Evolutionary conservation across 1,284 basidiomycete genomes (phyloP).

Genomic region (Lignosus rhinocerotis): DNA sequence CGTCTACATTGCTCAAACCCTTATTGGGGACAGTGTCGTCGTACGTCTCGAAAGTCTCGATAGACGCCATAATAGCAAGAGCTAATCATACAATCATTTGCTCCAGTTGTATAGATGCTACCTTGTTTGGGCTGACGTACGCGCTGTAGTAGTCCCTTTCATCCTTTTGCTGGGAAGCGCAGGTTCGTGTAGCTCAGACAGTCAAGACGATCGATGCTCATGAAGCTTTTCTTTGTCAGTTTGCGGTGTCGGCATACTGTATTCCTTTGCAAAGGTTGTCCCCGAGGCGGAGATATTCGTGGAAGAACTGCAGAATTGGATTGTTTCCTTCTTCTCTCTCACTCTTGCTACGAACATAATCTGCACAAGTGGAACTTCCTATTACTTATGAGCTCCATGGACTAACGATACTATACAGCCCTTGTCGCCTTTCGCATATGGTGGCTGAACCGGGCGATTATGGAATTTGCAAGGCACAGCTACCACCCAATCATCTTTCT

Average conservation of each 20-base stretch:
- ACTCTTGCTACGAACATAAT: constrained; percentile 39
- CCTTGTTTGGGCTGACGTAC: constrained; percentile 8
- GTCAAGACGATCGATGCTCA: no score
- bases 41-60: neutral
- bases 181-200: neutral
- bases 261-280: constrained; percentile 15
- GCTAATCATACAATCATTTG: neutral
- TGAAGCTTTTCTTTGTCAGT: neutral
- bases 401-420: constrained; percentile 18
- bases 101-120: constrained; percentile 12
- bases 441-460: constrained; percentile 31
- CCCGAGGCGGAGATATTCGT: constrained; percentile 29
- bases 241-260: constrained; percentile 16
- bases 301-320: constrained; percentile 33
- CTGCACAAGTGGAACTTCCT: constrained; percentile 33
- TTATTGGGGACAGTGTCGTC: constrained; percentile 11
- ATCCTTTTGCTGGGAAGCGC: constrained; percentile 11
- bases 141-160: constrained; percentile 3
- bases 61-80: neutral
- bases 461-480: constrained; percentile 19
- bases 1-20: constrained; percentile 26
- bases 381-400: neutral
- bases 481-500: constrained; percentile 36
- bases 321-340: constrained; percentile 37
- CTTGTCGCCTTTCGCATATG: constrained; percentile 40